These are phyloP conservation scores for Trichoderma sp. DNA, from an alignment of 2,329 filamentous ascomycete species.

Conservation along the genomic window DNA sequence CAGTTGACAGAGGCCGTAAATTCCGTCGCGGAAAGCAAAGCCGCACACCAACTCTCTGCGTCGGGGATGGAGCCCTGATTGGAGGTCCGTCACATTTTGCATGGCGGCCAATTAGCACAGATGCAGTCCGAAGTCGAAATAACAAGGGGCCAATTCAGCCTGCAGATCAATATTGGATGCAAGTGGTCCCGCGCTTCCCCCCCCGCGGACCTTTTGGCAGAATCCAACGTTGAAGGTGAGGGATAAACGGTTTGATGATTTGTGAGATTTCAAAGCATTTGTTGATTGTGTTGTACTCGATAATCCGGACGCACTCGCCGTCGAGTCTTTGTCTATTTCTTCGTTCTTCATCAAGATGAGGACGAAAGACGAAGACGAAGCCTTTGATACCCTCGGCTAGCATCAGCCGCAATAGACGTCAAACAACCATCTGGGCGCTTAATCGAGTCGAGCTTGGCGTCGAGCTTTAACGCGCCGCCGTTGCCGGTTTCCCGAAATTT, in stretches of 20 bases:
- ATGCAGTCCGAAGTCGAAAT: background rate
- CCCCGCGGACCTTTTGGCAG: background rate
- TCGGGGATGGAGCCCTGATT: background rate
- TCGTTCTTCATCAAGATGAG: background rate
- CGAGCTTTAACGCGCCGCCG: background rate
- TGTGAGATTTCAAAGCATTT: background rate
- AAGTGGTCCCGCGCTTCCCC: background rate
- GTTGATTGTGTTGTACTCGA: background rate
- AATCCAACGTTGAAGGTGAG: background rate
- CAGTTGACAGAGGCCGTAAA: background rate
- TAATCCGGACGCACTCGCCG: background rate
- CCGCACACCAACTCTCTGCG: background rate
- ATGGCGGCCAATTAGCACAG: background rate
- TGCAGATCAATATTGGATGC: conserved; percentile 15
- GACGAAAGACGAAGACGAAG: background rate
- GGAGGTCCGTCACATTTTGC: background rate
- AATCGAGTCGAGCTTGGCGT: background rate
- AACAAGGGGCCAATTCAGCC: conserved; percentile 13
- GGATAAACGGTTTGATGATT: background rate
- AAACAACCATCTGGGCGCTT: background rate
- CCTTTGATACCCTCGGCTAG: background rate
- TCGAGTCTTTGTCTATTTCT: background rate
- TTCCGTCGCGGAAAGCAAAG: background rate
- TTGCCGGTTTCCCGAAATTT: conserved; percentile 10
- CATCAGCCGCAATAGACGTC: background rate